phyloP scores from a whole-genome alignment of 345 rosid species.

The Cardamine occulta region DNA sequence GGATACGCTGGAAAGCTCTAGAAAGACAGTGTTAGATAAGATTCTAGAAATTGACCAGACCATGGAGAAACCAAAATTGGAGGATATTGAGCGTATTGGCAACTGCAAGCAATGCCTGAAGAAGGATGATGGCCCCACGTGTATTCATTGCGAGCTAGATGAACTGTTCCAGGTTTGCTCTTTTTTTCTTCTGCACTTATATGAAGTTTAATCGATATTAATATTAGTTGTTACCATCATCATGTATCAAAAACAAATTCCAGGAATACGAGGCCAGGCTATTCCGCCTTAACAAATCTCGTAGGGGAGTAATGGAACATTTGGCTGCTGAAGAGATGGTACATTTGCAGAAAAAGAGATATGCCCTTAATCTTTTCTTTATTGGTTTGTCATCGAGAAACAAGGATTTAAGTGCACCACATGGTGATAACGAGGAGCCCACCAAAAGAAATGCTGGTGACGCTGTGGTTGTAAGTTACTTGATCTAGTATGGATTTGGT shows the following conservation, averaged over 20 bases:
- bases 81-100: slow-evolving; percentile 79
- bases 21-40: slow-evolving; percentile 64
- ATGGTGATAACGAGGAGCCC: slow-evolving; percentile 49
- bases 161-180: slow-evolving; percentile 72
- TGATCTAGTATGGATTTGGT: slow-evolving; percentile 34
- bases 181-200: slow-evolving; percentile 22
- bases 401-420: slow-evolving; percentile 48
- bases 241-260: slow-evolving; percentile 22
- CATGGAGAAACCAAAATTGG: slow-evolving; percentile 75
- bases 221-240: slow-evolving; percentile 19
- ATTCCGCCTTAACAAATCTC: slow-evolving; percentile 72
- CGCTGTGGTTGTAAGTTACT: slow-evolving; percentile 66
- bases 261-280: slow-evolving; percentile 93
- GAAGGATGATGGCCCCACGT: slow-evolving; percentile 74
- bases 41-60: slow-evolving; percentile 76
- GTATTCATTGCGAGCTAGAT: slow-evolving; percentile 87
- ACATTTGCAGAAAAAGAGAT: slow-evolving; percentile 70
- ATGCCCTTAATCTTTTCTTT: slow-evolving; percentile 80
- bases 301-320: slow-evolving; percentile 66
- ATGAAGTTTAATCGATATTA: slow-evolving; percentile 16
- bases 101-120: slow-evolving; percentile 68
- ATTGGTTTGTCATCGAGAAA: slow-evolving; percentile 62
- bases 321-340: slow-evolving; percentile 90
- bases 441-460: slow-evolving; percentile 70
- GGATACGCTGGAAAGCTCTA: slow-evolving; percentile 70